These are phyloP conservation scores for Tulasnella sp. DNA, from an alignment of 768 basidiomycete species.

Conservation along the genomic window DNA sequence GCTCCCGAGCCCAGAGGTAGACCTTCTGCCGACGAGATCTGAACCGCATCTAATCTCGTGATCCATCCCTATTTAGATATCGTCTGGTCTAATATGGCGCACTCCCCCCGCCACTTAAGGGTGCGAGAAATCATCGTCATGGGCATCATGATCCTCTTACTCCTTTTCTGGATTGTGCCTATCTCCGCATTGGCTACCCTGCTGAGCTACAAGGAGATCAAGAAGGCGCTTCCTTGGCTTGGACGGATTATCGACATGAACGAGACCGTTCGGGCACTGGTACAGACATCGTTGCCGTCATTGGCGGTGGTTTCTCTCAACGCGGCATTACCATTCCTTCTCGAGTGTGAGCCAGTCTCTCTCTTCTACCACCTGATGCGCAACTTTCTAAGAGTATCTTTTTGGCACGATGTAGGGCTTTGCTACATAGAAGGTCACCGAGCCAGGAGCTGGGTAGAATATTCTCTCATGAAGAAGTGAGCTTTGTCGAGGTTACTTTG, in stretches of 20 bases:
- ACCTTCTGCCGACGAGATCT: not conserved
- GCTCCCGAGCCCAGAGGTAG: constrained; percentile 75
- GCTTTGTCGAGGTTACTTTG: constrained; percentile 22
- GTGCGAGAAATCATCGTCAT: constrained; percentile 66
- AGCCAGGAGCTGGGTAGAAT: constrained; percentile 88
- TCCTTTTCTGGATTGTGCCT: constrained; percentile 90
- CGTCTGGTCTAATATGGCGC: constrained; percentile 83
- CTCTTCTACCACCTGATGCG: not conserved
- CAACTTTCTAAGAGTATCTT: not conserved
- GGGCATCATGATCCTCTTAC: constrained; percentile 53
- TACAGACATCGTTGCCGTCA: constrained; percentile 90
- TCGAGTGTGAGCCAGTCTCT: constrained; percentile 57
- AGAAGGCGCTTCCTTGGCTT: constrained; percentile 80
- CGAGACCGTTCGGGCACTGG: constrained; percentile 68
- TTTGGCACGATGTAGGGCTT: constrained; percentile 39
- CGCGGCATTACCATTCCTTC: constrained; percentile 73
- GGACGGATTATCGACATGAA: constrained; percentile 75
- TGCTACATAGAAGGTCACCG: constrained; percentile 87
- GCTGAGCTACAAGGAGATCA: constrained; percentile 88
- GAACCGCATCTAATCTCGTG: not conserved
- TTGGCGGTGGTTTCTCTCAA: constrained; percentile 86
- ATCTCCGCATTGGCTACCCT: constrained; percentile 78
- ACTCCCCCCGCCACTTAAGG: constrained; percentile 45
- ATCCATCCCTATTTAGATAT: constrained; percentile 42
- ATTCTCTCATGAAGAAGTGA: constrained; percentile 84